These are phyloP conservation scores for Teratosphaeria destructans DNA, from an alignment of 2,329 filamentous ascomycete species.

Conservation along the genomic window DNA sequence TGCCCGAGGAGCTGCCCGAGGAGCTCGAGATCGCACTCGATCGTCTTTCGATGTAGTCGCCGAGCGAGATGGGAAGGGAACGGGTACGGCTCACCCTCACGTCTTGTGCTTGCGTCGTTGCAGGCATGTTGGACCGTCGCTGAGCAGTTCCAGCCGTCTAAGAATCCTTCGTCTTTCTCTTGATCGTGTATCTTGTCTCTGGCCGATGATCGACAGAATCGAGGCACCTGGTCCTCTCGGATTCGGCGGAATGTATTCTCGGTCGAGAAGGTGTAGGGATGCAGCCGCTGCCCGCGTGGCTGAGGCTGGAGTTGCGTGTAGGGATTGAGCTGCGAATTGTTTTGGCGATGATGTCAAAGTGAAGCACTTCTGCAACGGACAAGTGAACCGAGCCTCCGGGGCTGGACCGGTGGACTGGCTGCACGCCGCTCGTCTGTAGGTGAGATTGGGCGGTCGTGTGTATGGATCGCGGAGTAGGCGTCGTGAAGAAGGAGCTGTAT, in stretches of 20 bases:
- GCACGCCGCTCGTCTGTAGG: neutral
- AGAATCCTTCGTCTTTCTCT: neutral
- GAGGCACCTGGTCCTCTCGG: neutral
- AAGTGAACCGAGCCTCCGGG: neutral
- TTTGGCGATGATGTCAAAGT: neutral
- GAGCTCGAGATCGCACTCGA: neutral
- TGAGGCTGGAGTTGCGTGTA: neutral
- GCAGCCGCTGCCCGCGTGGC: neutral
- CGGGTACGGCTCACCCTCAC: constrained; percentile 4
- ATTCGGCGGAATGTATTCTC: neutral
- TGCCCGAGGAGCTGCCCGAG: neutral
- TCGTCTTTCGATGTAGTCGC: neutral
- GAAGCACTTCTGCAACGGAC: neutral
- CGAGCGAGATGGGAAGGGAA: neutral
- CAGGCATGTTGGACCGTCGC: constrained; percentile 1
- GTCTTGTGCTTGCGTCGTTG: constrained; percentile 4
- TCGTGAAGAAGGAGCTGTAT: neutral
- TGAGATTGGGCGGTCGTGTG: neutral
- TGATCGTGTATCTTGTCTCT: neutral
- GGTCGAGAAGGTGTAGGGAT: neutral
- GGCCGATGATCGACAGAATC: neutral
- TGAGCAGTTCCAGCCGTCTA: neutral
- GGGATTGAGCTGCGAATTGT: neutral
- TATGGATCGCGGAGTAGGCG: neutral
- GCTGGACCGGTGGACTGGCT: neutral